Conservation (phyloP, 352 stramenopile genomes). For the Globisporangium barbulae region DNA sequence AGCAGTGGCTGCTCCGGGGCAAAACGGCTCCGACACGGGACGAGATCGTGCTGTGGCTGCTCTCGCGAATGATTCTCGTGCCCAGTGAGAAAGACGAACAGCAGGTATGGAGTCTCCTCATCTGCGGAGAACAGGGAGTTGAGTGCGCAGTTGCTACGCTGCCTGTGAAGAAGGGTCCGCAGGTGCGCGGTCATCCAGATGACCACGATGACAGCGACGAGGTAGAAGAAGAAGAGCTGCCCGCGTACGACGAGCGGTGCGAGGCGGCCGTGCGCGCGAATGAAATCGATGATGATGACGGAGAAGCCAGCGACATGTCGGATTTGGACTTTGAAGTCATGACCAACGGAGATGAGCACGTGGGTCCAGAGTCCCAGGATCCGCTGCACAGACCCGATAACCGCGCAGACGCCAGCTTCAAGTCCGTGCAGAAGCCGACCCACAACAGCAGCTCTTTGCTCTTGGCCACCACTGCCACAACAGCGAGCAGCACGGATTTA, state of each 20-base stretch:
- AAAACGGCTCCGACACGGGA: slow-evolving; percentile 34
- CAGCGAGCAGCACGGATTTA: slow-evolving; percentile 7
- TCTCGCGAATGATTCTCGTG: slow-evolving; percentile 43
- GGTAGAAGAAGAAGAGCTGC: slow-evolving; percentile 5
- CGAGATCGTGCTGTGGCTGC: slow-evolving; percentile 53
- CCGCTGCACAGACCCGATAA: neutral
- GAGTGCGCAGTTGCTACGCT: neutral
- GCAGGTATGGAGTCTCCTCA: slow-evolving; percentile 12
- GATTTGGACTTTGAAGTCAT: neutral
- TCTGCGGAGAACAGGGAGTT: slow-evolving; percentile 17
- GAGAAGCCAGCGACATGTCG: neutral
- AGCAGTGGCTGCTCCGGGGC: slow-evolving; percentile 28
- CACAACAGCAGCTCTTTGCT: neutral
- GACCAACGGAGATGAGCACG: slow-evolving; percentile 9
- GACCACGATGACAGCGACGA: neutral
- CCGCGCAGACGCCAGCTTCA: neutral
- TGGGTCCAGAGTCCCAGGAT: slow-evolving; percentile 4
- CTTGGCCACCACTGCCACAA: slow-evolving; percentile 4
- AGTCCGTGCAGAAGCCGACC: neutral
- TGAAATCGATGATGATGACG: slow-evolving; percentile 2
- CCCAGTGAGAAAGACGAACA: neutral
- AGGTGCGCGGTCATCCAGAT: neutral
- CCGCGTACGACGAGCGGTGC: slow-evolving; percentile 1
- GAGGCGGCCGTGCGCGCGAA: neutral
- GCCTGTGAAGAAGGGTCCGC: neutral